These are phyloP conservation scores for Wickerhamomyces chaumierensis DNA, from an alignment of 805 yeast genomes.

Conservation along the genomic window DNA sequence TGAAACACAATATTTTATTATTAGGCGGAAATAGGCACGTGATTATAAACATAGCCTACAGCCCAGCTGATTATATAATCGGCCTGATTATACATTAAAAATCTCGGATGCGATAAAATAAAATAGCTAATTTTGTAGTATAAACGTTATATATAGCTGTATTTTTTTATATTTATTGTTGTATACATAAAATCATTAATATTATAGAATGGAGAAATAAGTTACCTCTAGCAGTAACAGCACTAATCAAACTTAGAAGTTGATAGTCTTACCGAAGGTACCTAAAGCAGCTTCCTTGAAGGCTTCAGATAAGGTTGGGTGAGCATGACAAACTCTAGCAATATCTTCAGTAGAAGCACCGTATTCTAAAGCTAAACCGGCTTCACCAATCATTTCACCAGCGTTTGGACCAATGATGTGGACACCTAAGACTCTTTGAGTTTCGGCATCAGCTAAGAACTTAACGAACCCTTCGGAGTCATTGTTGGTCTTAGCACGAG, in stretches of 20 bases:
- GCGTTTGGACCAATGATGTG: conserved; percentile 98
- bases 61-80: no score
- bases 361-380: conserved; percentile 92
- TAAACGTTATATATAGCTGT: no score
- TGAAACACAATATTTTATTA: no score
- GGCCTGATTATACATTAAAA: no score
- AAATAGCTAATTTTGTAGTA: no score
- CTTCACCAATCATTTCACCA: conserved; percentile 99
- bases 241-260: conserved; percentile 49
- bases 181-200: no score
- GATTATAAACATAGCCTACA: no score
- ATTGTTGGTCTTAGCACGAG: conserved; percentile 96
- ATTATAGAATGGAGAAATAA: no score
- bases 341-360: conserved; percentile 98
- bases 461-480: conserved; percentile 98
- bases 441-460: conserved; percentile 91
- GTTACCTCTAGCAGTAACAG: no score
- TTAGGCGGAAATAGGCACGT: no score
- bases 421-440: conserved; percentile 91
- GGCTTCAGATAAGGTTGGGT: conserved; percentile 96
- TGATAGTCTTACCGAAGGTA: conserved; percentile 84
- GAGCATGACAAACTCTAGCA: conserved; percentile 97
- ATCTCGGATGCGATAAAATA: no score
- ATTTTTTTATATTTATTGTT: no score
- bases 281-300: conserved; percentile 96